These are phyloP conservation scores for Bipolaris sorokiniana DNA, from an alignment of 2,329 filamentous ascomycete genomes.

Conservation along the genomic window DNA sequence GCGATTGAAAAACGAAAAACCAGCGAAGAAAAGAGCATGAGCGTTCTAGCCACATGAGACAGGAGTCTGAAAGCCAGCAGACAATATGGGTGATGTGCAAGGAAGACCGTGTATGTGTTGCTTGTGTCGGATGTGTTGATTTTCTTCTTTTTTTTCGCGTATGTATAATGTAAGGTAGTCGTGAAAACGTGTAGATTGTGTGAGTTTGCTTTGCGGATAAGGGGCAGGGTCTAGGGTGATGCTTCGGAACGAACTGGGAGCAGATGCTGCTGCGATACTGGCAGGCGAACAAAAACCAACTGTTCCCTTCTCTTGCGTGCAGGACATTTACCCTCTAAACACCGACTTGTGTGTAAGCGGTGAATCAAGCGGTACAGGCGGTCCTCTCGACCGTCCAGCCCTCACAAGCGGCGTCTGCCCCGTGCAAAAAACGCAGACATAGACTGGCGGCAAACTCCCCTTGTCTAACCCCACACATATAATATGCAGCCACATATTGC, in stretches of 20 bases:
- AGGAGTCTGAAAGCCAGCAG: conserved; percentile 1
- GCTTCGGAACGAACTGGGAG: too few relatives aligned
- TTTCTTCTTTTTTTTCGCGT: not conserved
- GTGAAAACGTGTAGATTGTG: too few relatives aligned
- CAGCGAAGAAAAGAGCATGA: not conserved
- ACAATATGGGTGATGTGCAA: not conserved
- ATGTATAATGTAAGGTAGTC: too few relatives aligned
- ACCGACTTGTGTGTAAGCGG: conserved; percentile 10
- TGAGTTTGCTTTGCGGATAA: too few relatives aligned
- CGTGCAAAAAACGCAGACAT: conserved; percentile 51
- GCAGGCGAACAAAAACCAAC: not conserved
- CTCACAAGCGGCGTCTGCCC: conserved; percentile 28
- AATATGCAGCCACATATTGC: conserved; percentile 67
- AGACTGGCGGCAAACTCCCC: conserved; percentile 52
- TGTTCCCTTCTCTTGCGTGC: not conserved
- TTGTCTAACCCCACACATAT: conserved; percentile 62
- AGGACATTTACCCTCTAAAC: conserved; percentile 1
- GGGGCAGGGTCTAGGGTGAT: too few relatives aligned
- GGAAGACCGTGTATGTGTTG: not conserved
- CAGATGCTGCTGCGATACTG: too few relatives aligned
- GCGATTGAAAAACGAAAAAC: not conserved
- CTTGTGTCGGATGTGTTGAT: not conserved
- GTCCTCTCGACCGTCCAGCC: conserved; percentile 17
- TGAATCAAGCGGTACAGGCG: conserved; percentile 9
- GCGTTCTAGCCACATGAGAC: too few relatives aligned